Conservation (phyloP, 129 eudicot species). For the Centaurea solstitialis region DNA sequence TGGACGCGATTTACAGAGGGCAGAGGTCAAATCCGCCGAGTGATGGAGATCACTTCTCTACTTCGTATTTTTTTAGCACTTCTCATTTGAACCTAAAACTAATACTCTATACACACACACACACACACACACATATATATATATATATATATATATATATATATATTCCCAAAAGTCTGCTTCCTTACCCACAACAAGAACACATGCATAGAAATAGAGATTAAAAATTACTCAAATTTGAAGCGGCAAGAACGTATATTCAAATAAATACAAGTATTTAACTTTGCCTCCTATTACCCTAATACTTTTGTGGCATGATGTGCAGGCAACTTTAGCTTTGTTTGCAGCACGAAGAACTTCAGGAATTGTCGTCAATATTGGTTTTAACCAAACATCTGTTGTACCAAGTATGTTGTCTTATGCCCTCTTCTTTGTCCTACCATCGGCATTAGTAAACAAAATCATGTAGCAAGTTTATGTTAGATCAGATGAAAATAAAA, state of each 20-base stretch:
- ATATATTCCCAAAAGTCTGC: background rate
- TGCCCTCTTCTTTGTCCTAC: background rate
- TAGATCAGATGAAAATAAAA: background rate
- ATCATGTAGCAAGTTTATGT: constrained; percentile 4
- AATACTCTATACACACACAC: too few species aligned
- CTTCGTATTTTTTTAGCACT: too few species aligned
- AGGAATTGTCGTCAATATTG: constrained; percentile 91
- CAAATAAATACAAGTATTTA: background rate
- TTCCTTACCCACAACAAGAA: background rate
- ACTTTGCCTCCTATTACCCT: constrained; percentile 8
- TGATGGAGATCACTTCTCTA: too few species aligned
- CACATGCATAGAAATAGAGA: background rate
- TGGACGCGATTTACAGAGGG: too few species aligned
- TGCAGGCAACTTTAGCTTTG: constrained; percentile 89
- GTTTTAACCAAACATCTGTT: constrained; percentile 83
- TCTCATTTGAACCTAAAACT: too few species aligned
- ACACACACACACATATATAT: too few species aligned
- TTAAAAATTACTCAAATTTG: background rate
- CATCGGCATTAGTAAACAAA: background rate
- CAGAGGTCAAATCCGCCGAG: too few species aligned
- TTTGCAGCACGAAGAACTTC: constrained; percentile 90
- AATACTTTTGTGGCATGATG: constrained; percentile 27
- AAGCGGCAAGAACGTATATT: background rate
- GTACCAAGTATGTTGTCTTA: constrained; percentile 78
- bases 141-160: too few species aligned